Conservation (phyloP, 139 green algal genomes). For the Desmodesmus armatus region DNA sequence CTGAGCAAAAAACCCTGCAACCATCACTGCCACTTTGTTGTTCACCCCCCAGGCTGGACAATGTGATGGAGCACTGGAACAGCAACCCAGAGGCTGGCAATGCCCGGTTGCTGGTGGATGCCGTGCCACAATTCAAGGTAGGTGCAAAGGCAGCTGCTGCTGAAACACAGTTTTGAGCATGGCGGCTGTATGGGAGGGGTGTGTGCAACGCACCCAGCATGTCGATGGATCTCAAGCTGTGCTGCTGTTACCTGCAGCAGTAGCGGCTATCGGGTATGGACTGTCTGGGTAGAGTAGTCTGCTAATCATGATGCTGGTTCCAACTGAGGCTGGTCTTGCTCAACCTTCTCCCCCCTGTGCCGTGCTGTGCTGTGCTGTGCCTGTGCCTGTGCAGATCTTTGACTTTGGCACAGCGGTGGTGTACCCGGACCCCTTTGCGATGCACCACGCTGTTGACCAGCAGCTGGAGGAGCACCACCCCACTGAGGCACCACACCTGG, state of each 20-base stretch:
- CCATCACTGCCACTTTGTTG: neutral
- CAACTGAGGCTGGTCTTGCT: no score
- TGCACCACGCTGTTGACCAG: neutral
- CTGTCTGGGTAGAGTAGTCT: no score
- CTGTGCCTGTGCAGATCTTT: constrained; percentile 39
- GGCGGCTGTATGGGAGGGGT: no score
- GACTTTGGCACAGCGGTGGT: constrained; percentile 44
- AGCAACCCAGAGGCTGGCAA: neutral
- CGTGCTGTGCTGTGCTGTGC: no score
- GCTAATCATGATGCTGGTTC: no score
- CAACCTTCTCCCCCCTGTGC: neutral
- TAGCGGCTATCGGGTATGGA: no score
- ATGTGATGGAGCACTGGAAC: constrained; percentile 42
- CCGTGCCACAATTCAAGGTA: constrained; percentile 23
- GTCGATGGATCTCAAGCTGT: no score
- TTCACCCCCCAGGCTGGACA: constrained; percentile 34
- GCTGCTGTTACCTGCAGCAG: no score
- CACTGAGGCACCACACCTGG: no score
- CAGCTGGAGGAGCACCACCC: no score
- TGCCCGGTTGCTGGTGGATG: neutral
- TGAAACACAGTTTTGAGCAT: neutral
- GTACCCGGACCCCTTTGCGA: constrained; percentile 18
- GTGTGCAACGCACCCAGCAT: no score
- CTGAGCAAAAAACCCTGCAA: neutral
- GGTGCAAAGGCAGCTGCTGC: neutral